phyloP scores from a whole-genome alignment of 495 filamentous ascomycete species.

The Podospora appendiculata region DNA sequence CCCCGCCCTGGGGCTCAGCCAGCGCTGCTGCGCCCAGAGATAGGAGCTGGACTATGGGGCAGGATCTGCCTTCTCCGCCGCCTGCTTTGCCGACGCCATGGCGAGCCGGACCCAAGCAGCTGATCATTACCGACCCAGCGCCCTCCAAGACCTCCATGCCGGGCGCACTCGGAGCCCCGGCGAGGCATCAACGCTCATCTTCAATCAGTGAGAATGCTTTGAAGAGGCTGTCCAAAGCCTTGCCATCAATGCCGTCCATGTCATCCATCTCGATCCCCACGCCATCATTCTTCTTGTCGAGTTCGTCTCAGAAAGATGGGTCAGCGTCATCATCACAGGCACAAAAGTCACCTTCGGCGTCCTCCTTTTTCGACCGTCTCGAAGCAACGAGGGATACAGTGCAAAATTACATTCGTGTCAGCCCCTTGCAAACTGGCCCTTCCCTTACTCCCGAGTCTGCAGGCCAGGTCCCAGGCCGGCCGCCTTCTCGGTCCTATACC shows the following conservation, averaged over 20 bases:
- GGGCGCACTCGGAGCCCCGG: constrained; percentile 24
- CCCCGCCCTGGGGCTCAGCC: no score
- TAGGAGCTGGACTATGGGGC: background rate
- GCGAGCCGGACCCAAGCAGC: constrained; percentile 40
- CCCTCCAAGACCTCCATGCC: constrained; percentile 30
- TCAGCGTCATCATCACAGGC: constrained; percentile 3
- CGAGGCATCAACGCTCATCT: constrained; percentile 27
- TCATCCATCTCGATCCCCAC: constrained; percentile 48
- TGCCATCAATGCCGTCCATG: constrained; percentile 48
- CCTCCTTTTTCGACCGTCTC: background rate
- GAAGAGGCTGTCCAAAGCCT: constrained; percentile 37
- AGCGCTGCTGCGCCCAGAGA: background rate
- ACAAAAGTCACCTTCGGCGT: constrained; percentile 6
- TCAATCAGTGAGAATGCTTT: constrained; percentile 37
- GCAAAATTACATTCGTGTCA: background rate
- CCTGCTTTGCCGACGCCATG: constrained; percentile 39
- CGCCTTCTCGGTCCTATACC: constrained; percentile 9
- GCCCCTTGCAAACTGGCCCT: background rate
- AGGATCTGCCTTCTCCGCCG: constrained; percentile 9
- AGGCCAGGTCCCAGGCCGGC: constrained; percentile 18
- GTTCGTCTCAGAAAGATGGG: constrained; percentile 18
- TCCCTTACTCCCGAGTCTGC: constrained; percentile 8
- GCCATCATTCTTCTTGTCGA: constrained; percentile 38
- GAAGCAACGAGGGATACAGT: background rate
- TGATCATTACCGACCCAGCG: constrained; percentile 26